A percentile compares a stretch with the other conserved stretches of the same genome.
These are phyloP conservation scores for Colletotrichum eleusines DNA, from an alignment of 2,329 filamentous ascomycete genomes.

Conservation along the genomic window DNA sequence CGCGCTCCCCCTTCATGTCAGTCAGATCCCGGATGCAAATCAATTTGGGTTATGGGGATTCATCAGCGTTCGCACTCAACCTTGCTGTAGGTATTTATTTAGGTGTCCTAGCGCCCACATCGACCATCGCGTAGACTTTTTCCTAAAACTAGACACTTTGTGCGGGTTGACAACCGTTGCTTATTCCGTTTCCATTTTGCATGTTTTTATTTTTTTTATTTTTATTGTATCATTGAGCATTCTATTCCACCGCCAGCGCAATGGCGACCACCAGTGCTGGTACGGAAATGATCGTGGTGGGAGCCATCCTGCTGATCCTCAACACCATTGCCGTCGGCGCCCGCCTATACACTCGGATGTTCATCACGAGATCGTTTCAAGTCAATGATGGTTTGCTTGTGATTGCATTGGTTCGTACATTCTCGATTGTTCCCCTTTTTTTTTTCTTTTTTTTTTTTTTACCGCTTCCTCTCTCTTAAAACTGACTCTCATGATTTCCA, in stretches of 20 bases:
- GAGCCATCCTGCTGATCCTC: conserved; percentile 18
- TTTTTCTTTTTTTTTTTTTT: too few species aligned
- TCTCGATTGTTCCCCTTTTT: too few species aligned
- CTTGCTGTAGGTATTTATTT: too few species aligned
- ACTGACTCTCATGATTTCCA: background rate
- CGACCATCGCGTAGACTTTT: too few species aligned
- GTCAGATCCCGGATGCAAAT: background rate
- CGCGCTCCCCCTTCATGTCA: too few species aligned
- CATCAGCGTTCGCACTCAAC: too few species aligned
- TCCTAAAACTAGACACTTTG: background rate
- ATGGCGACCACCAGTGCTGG: conserved; percentile 18
- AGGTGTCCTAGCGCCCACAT: background rate
- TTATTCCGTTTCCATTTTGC: background rate
- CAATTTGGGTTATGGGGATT: too few species aligned
- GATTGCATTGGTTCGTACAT: conserved; percentile 17
- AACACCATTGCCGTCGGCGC: conserved; percentile 32
- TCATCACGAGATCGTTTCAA: conserved; percentile 3
- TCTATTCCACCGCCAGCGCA: background rate
- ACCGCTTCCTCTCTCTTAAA: too few species aligned
- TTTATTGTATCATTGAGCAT: too few species aligned
- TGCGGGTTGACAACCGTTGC: background rate
- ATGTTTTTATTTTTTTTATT: background rate
- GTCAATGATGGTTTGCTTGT: conserved; percentile 17
- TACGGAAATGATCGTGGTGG: conserved; percentile 16
- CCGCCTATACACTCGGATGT: conserved; percentile 25